phyloP scores from a whole-genome alignment of 2,329 filamentous ascomycete genomes.

The Zymoseptoria crescenta region DNA sequence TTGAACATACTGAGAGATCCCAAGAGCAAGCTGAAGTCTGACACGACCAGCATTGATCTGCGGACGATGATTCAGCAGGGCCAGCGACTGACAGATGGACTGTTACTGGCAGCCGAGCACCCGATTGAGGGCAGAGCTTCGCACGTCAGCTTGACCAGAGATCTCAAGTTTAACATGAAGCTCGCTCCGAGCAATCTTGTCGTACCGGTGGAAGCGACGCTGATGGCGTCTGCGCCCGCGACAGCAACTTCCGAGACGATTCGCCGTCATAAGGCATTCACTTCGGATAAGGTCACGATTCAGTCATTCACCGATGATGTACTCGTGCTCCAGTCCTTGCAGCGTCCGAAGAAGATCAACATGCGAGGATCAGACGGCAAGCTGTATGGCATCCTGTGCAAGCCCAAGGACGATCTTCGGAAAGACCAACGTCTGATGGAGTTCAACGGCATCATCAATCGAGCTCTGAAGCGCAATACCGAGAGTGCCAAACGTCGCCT shows the following conservation, averaged over 20 bases:
- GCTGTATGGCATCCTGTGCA: constrained; percentile 83
- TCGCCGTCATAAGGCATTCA: constrained; percentile 74
- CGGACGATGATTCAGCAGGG: constrained; percentile 66
- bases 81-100: constrained; percentile 73
- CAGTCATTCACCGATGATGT: constrained; percentile 77
- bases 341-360: constrained; percentile 83
- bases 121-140: constrained; percentile 64
- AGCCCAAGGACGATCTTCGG: constrained; percentile 94
- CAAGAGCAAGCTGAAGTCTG: constrained; percentile 50
- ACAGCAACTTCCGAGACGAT: constrained; percentile 60
- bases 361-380: constrained; percentile 84
- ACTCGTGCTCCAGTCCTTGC: constrained; percentile 79
- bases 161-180: constrained; percentile 79
- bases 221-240: constrained; percentile 72
- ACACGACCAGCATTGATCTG: constrained; percentile 52
- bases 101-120: constrained; percentile 72
- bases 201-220: constrained; percentile 76
- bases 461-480: constrained; percentile 82
- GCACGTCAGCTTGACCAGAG: constrained; percentile 65
- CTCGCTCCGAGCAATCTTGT: constrained; percentile 75
- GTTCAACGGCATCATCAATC: constrained; percentile 97
- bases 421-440: constrained; percentile 99
- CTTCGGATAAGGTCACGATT: constrained; percentile 78
- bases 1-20: constrained; percentile 38
- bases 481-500: constrained; percentile 84